Evolutionary conservation across 345 rosid genomes (phyloP), one percentile per base, ranked within the genome.

Genomic region (Raphanus raphanistrum): DNA sequence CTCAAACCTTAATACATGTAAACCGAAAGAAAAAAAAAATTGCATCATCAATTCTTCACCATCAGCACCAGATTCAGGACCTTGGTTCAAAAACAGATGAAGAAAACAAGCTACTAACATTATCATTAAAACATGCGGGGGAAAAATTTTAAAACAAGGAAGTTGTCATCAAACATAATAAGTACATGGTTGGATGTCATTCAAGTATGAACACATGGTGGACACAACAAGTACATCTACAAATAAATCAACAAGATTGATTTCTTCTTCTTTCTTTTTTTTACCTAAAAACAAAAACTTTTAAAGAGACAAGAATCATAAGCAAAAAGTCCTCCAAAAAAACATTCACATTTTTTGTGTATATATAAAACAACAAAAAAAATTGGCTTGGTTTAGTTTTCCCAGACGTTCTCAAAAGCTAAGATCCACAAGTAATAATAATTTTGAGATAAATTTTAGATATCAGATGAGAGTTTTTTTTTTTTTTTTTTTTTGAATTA

Each of bases 301-400:
- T 31, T 4, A 76, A 68, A 76, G 60, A 68, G 16, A 76, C 35
- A 61, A 69, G 2, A 48, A 67, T n/a, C 71, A 62, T 31, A 28
- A 71, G n/a, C 64, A 70, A 70, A 28, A 57, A 35, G 33, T 65
- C 68, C 52, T 45, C 6, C 12, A 45, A 45, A 45, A 45, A 8
- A 36, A 8, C 0, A 10, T 2, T 10, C 12, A 12, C 16, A 12
- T 13, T 13, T 45, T 45, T 45, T 45, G 48, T 45, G 4, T 45
- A 45, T 12, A 11, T 41, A 41, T 3, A 13, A 10, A 7, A 52
- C 3, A 35, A 52, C n/a, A 54, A 21, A 35, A 55, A 5, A 74
- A 36, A 5, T 36, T 55, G 65, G 50, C 57, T 61, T 33, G 41
- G 6, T 60, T 35, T 75, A 15, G 43, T 31, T 41, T 59, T 59